Percentiles rank a stretch among this genome's conserved stretches.
These are phyloP conservation scores for Phytophthora constricta DNA, from an alignment of 352 stramenopile genomes.

Conservation along the genomic window DNA sequence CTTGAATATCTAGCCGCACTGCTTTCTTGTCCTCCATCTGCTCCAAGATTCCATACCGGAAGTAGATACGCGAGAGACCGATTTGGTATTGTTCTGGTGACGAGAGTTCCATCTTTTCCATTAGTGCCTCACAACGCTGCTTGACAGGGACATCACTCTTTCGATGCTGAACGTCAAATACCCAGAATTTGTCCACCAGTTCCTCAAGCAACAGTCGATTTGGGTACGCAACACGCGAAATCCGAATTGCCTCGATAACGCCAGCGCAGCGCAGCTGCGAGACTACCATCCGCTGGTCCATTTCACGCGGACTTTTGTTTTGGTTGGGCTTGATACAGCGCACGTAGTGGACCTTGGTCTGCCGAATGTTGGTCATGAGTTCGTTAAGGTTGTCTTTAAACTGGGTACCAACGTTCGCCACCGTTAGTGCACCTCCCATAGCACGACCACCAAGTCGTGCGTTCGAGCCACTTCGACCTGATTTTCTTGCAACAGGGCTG, in stretches of 20 bases:
- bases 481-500: conserved; percentile 23
- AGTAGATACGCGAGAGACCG: conserved; percentile 80
- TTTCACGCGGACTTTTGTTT: conserved; percentile 85
- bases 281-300: conserved; percentile 93
- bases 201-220: conserved; percentile 93
- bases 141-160: conserved; percentile 51
- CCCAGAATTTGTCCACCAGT: conserved; percentile 81
- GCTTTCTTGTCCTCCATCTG: conserved; percentile 78
- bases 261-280: conserved; percentile 97
- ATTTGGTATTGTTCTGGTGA: conserved; percentile 82
- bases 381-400: conserved; percentile 92
- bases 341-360: conserved; percentile 98
- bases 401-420: conserved; percentile 78
- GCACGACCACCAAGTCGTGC: conserved; percentile 39
- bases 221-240: conserved; percentile 97
- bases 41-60: conserved; percentile 81
- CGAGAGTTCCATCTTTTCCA: conserved; percentile 67
- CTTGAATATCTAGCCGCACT: conserved; percentile 60
- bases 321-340: conserved; percentile 99
- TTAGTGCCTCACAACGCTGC: conserved; percentile 58
- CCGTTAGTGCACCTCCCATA: conserved; percentile 54
- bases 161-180: conserved; percentile 56
- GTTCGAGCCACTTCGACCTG: conserved; percentile 28
- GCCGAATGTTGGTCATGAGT: conserved; percentile 94
- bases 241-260: conserved; percentile 98